Percentiles rank a stretch among this genome's conserved stretches.
These are phyloP conservation scores for Teratosphaeria destructans DNA, from an alignment of 2,329 filamentous ascomycete genomes.

Conservation along the genomic window DNA sequence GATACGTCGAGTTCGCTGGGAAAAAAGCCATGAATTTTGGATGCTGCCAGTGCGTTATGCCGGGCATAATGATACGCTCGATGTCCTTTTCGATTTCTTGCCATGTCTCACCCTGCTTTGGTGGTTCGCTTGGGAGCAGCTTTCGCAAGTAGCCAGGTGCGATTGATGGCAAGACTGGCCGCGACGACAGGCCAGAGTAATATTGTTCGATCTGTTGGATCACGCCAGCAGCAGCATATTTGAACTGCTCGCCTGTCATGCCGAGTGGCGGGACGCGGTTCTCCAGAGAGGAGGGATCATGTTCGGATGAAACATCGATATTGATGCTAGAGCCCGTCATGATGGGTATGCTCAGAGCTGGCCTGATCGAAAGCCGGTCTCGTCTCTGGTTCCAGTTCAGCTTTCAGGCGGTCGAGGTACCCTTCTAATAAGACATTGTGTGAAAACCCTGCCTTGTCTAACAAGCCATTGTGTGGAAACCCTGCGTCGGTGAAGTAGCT, in stretches of 20 bases:
- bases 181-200: conserved; percentile 62
- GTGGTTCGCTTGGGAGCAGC: conserved; percentile 60
- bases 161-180: conserved; percentile 65
- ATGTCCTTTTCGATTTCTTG: conserved; percentile 71
- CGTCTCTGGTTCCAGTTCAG: not conserved
- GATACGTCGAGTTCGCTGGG: conserved; percentile 70
- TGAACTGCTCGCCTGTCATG: conserved; percentile 76
- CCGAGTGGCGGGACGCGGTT: conserved; percentile 25
- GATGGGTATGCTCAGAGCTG: not conserved
- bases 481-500: no score
- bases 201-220: conserved; percentile 82
- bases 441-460: no score
- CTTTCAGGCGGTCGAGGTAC: not conserved
- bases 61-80: conserved; percentile 76
- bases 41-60: conserved; percentile 88
- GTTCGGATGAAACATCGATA: not conserved
- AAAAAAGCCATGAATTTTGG: conserved; percentile 97
- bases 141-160: conserved; percentile 77
- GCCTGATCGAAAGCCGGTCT: no score
- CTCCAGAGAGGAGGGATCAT: conserved; percentile 1
- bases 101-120: conserved; percentile 62
- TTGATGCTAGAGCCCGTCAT: not conserved
- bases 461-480: no score
- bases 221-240: conserved; percentile 62
- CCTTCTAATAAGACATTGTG: no score